A percentile compares a stretch with the other conserved stretches of the same genome.
Conservation (phyloP, 306 rosid species). For the Arachis stenosperma region DNA sequence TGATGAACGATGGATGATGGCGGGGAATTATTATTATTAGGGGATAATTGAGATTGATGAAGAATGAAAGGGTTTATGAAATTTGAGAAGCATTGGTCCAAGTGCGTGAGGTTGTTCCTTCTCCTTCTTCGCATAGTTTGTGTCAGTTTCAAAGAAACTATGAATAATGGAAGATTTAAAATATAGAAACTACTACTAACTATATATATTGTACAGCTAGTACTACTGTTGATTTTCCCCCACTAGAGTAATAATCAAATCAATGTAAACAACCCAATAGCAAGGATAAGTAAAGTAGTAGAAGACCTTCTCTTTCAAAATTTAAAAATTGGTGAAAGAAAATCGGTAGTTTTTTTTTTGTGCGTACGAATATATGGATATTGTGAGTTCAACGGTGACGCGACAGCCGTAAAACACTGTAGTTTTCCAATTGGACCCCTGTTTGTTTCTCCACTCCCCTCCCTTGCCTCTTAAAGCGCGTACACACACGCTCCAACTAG, state of each 20-base stretch:
- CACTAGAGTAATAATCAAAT: too few species aligned
- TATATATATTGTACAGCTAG: too few species aligned
- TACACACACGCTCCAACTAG: neutral
- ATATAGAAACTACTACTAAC: too few species aligned
- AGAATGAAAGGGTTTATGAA: constrained; percentile 43
- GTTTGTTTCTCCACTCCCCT: neutral
- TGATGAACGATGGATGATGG: neutral
- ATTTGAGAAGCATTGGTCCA: constrained; percentile 72
- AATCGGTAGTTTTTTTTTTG: constrained; percentile 12
- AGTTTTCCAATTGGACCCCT: neutral
- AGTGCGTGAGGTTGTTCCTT: constrained; percentile 35
- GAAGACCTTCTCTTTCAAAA: too few species aligned
- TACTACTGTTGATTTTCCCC: too few species aligned
- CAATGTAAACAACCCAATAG: neutral
- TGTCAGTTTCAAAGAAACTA: too few species aligned
- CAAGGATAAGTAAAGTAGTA: neutral
- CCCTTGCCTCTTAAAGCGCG: constrained; percentile 3
- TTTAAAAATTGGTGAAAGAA: neutral
- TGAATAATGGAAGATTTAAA: too few species aligned
- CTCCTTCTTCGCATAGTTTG: constrained; percentile 36
- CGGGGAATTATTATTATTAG: constrained; percentile 9
- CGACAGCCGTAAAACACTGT: constrained; percentile 23
- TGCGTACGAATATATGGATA: neutral
- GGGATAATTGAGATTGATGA: neutral
- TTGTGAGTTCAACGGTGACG: constrained; percentile 30